A percentile compares a stretch with the other conserved stretches of the same genome.
Conservation (phyloP, 2,329 filamentous ascomycete species). For the Ascosphaera apis region DNA sequence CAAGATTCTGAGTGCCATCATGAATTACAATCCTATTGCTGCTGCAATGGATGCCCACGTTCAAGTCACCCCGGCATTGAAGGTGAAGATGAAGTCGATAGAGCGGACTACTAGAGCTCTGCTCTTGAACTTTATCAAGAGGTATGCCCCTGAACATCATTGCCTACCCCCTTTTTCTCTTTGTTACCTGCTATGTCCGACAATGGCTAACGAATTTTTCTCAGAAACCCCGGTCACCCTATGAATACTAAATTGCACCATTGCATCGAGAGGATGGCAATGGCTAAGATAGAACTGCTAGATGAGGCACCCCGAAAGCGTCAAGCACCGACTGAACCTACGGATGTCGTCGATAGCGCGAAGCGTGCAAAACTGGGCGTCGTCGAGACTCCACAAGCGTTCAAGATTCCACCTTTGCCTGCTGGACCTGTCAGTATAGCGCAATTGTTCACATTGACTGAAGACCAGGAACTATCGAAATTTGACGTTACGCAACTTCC, state of each 20-base stretch:
- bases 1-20: slow-evolving; percentile 62
- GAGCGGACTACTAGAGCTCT: slow-evolving; percentile 77
- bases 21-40: slow-evolving; percentile 82
- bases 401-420: slow-evolving; percentile 45
- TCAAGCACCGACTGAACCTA: slow-evolving; percentile 43
- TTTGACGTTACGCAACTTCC: slow-evolving; percentile 73
- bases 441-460: slow-evolving; percentile 68
- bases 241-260: slow-evolving; percentile 60
- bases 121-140: slow-evolving; percentile 60
- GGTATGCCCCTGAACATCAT: slow-evolving; percentile 24
- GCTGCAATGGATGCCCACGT: slow-evolving; percentile 35
- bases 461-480: slow-evolving; percentile 45
- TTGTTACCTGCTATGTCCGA: background rate
- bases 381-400: slow-evolving; percentile 23
- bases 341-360: slow-evolving; percentile 46
- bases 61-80: slow-evolving; percentile 53
- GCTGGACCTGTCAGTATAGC: slow-evolving; percentile 56
- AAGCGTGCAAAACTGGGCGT: slow-evolving; percentile 56
- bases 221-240: slow-evolving; percentile 57
- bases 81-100: slow-evolving; percentile 76
- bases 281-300: slow-evolving; percentile 52
- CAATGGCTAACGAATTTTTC: slow-evolving; percentile 7
- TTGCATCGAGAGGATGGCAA: slow-evolving; percentile 61
- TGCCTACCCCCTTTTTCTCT: background rate
- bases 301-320: slow-evolving; percentile 62